Percentiles rank a stretch among this genome's conserved stretches.
Evolutionary conservation across 2,329 filamentous ascomycete species (phyloP).

Genomic region (Fusarium decemcellulare): DNA sequence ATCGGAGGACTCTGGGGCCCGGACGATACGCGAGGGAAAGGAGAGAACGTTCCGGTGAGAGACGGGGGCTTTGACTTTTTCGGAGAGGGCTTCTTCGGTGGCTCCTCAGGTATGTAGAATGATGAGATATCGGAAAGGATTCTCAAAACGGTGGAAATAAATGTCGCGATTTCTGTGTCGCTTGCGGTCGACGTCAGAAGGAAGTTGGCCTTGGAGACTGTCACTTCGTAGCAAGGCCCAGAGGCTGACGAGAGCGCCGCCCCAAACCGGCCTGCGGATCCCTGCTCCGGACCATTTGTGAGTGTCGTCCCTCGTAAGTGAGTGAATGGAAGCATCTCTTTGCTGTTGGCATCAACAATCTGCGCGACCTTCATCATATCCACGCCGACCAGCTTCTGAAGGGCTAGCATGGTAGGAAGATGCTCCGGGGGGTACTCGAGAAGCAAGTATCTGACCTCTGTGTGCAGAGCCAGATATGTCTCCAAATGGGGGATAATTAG

Average conservation of each 20-base stretch:
- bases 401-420: conserved; percentile 68
- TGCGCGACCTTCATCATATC: conserved; percentile 72
- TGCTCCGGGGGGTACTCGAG: conserved; percentile 72
- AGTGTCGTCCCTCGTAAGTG: conserved; percentile 55
- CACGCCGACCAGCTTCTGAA: conserved; percentile 70
- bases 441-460: conserved; percentile 68
- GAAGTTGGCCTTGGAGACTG: conserved; percentile 68
- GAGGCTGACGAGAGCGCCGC: conserved; percentile 41
- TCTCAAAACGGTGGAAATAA: conserved; percentile 67
- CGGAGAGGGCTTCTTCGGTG: conserved; percentile 33
- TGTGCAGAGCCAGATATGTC: conserved; percentile 68
- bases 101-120: conserved; percentile 61
- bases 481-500: conserved; percentile 74
- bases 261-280: conserved; percentile 35
- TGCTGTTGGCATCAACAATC: conserved; percentile 63
- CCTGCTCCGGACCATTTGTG: conserved; percentile 46
- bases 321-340: conserved; percentile 55
- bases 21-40: conserved; percentile 47
- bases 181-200: conserved; percentile 69
- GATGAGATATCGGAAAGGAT: conserved; percentile 50
- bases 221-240: conserved; percentile 48
- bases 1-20: conserved; percentile 41
- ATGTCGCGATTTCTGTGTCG: conserved; percentile 66
- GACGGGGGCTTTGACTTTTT: conserved; percentile 46
- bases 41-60: conserved; percentile 48